phyloP scores from a whole-genome alignment of 257 asterid genomes.

The Forsythia suspensa region DNA sequence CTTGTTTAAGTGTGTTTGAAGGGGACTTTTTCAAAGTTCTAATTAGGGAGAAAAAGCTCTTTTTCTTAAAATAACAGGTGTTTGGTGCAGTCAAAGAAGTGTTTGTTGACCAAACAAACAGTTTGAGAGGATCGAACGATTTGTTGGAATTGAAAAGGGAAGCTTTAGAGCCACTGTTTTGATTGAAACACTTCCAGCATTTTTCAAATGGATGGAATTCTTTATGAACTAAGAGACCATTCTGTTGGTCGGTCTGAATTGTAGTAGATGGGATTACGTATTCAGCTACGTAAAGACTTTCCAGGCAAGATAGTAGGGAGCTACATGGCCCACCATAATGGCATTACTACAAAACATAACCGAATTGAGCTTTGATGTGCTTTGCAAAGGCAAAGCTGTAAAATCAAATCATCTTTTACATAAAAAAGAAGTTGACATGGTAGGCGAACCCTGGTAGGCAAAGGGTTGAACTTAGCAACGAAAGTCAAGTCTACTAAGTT shows the following conservation, averaged over 20 bases:
- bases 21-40: not conserved
- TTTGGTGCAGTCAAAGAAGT: not conserved
- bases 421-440: no score
- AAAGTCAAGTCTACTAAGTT: no score
- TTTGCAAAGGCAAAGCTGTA: no score
- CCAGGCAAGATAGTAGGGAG: slow-evolving; percentile 32
- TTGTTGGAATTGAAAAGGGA: slow-evolving; percentile 72
- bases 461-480: no score
- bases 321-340: no score
- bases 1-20: not conserved
- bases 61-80: not conserved
- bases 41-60: not conserved
- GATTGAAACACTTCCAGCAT: slow-evolving; percentile 92
- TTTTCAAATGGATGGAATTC: slow-evolving; percentile 92
- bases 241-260: slow-evolving; percentile 70
- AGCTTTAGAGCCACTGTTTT: slow-evolving; percentile 92
- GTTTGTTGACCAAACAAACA: not conserved
- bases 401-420: no score
- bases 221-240: slow-evolving; percentile 79
- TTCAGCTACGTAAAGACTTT: slow-evolving; percentile 95
- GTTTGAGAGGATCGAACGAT: slow-evolving; percentile 67
- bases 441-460: no score
- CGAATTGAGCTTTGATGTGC: no score
- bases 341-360: no score
- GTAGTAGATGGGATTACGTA: slow-evolving; percentile 97